Base-by-base conservation (phyloP, 2,329 filamentous ascomycete genomes). In the Colletotrichum sp. region DNA sequence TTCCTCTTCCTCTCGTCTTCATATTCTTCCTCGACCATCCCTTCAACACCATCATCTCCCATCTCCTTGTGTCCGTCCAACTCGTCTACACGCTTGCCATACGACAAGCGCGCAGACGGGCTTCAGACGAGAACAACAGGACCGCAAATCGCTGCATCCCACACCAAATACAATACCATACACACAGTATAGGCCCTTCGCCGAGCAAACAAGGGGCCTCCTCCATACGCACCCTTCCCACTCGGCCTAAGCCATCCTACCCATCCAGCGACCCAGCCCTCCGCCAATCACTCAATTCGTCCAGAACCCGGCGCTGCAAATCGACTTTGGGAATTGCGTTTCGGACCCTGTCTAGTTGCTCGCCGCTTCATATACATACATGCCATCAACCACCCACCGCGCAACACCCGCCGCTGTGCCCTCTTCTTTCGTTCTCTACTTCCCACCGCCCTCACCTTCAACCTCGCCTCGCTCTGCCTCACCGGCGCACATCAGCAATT, bases 361-460 rank as follows among this genome's bases (percentile, higher is more conserved):
- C 21, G 63, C 55, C 38, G 55, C 72, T 67, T 75, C 72, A 75
- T 75, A 75, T 67, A 75, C 72, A 72, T 74, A 72, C 72, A 12
- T 72, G 24, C 28, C 55, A 72, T 16, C 55, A 52, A 61, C 57
- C 48, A 48, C 61, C 61, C 36, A 26, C 67, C 71, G 38, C 58
- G 57, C 48, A 60, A 61, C 60, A n/a, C 32, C 52, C 43, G n/a
- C 34, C 48, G 34, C 26, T 28, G 34, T 67, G 26, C 32, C 71
- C 21, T 72, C 66, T 72, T 72, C 55, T 72, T 61, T 55, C 52
- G 36, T 67, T 72, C 34, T 60, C 65, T 34, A 66, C 43, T 43
- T 43, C 26, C 13, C 26, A 18, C 58, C 71, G 21, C 67, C 21
- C 63, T 63, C 63, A 30, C 24, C 34, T 57, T 15, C 16, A 38